Percentiles rank a stretch among this genome's conserved stretches.
These are phyloP conservation scores for Russula virescens DNA, from an alignment of 768 basidiomycete genomes.

Conservation along the genomic window DNA sequence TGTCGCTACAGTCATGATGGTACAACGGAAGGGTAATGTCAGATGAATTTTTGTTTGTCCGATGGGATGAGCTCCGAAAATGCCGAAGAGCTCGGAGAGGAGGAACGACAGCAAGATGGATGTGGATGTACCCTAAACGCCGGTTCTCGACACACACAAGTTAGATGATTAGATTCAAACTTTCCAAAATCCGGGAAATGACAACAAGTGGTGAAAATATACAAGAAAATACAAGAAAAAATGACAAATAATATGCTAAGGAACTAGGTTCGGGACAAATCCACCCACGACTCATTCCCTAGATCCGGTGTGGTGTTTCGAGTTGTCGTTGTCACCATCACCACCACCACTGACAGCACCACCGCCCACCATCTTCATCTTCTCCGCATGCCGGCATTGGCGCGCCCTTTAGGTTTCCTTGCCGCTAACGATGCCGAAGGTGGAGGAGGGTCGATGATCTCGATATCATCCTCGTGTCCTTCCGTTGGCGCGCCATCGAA, in stretches of 20 bases:
- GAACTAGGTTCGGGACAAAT: not conserved
- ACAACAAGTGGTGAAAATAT: no score
- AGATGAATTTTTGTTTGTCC: not conserved
- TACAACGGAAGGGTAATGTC: not conserved
- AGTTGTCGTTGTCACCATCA: not conserved
- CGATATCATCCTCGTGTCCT: constrained; percentile 15
- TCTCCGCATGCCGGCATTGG: not conserved
- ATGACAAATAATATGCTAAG: not conserved
- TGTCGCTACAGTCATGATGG: not conserved
- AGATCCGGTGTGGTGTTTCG: not conserved
- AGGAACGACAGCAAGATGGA: not conserved
- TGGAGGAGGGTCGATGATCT: not conserved
- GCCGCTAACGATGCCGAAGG: not conserved
- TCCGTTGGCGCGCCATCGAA: constrained; percentile 32
- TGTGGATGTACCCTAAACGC: not conserved
- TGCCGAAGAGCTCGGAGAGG: not conserved
- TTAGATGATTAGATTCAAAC: not conserved
- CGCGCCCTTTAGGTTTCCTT: not conserved
- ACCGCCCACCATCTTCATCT: not conserved
- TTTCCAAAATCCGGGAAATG: not conserved
- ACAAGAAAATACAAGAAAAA: not conserved
- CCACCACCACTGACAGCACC: not conserved
- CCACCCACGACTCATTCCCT: not conserved
- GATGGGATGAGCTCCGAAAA: not conserved
- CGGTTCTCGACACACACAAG: not conserved